Evolutionary conservation across 2,329 filamentous ascomycete genomes (phyloP), one percentile per base, ranked within the genome.

Genomic region (Botrytis pseudocinerea): DNA sequence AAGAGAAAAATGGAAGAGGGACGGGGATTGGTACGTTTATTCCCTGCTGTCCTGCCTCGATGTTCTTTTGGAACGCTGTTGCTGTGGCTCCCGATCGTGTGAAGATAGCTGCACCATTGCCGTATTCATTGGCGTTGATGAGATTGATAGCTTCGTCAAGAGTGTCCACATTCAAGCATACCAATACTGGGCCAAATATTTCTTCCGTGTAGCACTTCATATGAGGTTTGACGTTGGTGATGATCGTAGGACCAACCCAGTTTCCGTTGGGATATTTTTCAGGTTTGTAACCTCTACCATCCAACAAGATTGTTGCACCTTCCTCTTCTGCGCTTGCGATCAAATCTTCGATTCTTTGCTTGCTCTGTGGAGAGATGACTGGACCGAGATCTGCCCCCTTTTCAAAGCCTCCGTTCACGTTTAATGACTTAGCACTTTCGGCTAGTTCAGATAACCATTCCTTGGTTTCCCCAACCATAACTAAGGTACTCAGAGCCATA

Each of bases 141-240:
- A 95, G 85, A 46, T 92, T 88, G 78, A 96, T 91, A 54, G 93
- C 93, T 70, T 94, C 92, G 80, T 95, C 92, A 72, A 95, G 87
- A 9, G 92, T 93, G 60, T 91, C 88, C 28, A 92, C 91, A 79
- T 93, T 93, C 75, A 96, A 85, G 84, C 92, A 94, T 73, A 96
- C 92, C 28, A 96, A 87, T 16, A 96, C 93, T 2, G 93, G 93
- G 2, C 93, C 93, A 77, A 96, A 96, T 80, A 96, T 94, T 83
- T 96, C 93, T 82, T 96, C 91, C 74, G 84, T 89, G 85, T 96
- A 96, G 87, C 93, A 96, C 77, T 87, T 88, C 93, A 96, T 96
- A 76, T 92, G 86, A 7, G 90, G 87, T 73, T 90, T 95, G 38
- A 96, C 93, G 83, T 94, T 90, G 78, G 90, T 87, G 83, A 96